These are phyloP conservation scores for Metarhizium guizhouense DNA, from an alignment of 2,329 filamentous ascomycete species.

Conservation along the genomic window DNA sequence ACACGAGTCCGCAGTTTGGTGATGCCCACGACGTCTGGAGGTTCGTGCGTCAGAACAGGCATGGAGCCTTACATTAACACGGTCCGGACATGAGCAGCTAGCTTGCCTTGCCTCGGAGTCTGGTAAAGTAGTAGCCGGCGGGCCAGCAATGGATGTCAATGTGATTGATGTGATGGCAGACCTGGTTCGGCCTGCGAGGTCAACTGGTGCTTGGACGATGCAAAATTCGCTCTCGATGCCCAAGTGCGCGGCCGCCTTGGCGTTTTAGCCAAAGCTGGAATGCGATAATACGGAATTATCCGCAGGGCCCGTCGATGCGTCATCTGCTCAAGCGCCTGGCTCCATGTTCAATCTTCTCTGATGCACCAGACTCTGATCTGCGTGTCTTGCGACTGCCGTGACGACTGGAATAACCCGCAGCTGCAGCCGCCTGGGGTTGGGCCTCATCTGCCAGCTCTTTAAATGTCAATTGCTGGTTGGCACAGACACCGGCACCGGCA, in stretches of 20 bases:
- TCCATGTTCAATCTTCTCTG: neutral
- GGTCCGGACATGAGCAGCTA: no score
- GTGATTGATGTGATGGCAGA: no score
- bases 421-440: neutral
- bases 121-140: neutral
- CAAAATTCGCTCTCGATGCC: neutral
- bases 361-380: neutral
- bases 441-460: neutral
- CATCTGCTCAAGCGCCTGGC: neutral
- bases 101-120: no score
- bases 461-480: neutral
- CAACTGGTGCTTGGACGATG: no score
- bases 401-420: neutral
- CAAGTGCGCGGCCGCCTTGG: neutral
- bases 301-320: neutral
- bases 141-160: neutral
- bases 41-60: neutral
- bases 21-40: neutral
- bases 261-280: neutral
- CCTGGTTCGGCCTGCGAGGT: no score
- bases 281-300: neutral
- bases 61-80: neutral
- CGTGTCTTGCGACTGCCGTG: neutral
- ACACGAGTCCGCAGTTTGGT: neutral
- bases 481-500: no score